Evolutionary conservation across 805 yeast species (phyloP).

Genomic region (Tetrapisispora pingtungensis): DNA sequence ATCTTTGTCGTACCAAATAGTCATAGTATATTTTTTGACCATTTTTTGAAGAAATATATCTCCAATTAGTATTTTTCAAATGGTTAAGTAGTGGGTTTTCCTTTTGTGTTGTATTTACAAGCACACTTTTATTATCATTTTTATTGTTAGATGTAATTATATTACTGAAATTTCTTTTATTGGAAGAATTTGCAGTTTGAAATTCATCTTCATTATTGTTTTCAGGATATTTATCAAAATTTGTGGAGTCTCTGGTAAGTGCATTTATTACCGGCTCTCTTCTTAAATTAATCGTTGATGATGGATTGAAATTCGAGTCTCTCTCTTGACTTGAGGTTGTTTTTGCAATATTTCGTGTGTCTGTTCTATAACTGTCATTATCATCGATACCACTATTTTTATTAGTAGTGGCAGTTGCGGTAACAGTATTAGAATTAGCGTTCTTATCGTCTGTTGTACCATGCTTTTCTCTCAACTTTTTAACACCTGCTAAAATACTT

Average conservation of each 20-base stretch:
- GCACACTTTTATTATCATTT: conserved; percentile 30
- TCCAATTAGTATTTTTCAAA: conserved; percentile 45
- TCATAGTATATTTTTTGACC: conserved; percentile 44
- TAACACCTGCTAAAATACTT: conserved; percentile 61
- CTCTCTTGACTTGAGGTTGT: too few relatives aligned
- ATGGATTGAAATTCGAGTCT: not conserved
- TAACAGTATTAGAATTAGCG: not conserved
- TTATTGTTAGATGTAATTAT: not conserved
- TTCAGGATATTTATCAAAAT: not conserved
- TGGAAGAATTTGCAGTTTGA: too few relatives aligned
- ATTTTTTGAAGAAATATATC: conserved; percentile 31
- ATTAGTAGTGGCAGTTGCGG: not conserved
- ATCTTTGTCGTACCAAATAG: conserved; percentile 51
- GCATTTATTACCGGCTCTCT: not conserved
- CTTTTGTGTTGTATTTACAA: conserved; percentile 55
- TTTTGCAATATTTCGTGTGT: too few relatives aligned
- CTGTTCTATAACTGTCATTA: too few relatives aligned
- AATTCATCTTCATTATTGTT: not conserved
- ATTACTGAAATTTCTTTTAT: not conserved
- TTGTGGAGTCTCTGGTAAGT: not conserved
- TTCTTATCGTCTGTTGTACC: conserved; percentile 6
- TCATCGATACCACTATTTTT: not conserved
- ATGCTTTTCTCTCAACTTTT: conserved; percentile 42
- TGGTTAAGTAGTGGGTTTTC: conserved; percentile 60
- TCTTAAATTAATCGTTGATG: not conserved